Evolutionary conservation across 1,284 basidiomycete genomes (phyloP).

Genomic region (Entoloma clypeatum): DNA sequence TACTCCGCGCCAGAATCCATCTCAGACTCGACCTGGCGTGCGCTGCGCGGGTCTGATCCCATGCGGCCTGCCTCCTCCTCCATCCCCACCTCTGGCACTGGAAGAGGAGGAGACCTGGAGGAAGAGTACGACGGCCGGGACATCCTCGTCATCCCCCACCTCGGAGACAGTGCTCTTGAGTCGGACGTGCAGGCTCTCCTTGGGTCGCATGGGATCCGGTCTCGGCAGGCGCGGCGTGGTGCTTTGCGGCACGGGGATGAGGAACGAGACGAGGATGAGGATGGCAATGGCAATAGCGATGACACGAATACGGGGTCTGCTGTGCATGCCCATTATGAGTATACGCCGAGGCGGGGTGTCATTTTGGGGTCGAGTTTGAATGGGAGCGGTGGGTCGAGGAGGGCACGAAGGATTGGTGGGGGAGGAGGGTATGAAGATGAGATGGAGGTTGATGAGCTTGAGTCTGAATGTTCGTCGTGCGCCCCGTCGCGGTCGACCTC

Average conservation of each 20-base stretch:
- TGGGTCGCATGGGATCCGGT: conserved; percentile 41
- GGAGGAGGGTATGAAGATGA: conserved; percentile 18
- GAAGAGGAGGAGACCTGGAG: conserved; percentile 27
- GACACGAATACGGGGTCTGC: conserved; percentile 32
- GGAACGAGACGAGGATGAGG: conserved; percentile 20
- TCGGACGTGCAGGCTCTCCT: conserved; percentile 56
- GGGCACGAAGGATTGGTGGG: conserved; percentile 11
- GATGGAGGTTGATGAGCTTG: conserved; percentile 27
- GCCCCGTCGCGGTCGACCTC: conserved; percentile 26
- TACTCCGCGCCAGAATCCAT: conserved; percentile 37
- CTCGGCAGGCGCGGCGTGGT: conserved; percentile 20
- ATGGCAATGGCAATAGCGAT: conserved; percentile 25
- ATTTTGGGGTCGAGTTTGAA: conserved; percentile 10
- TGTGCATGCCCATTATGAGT: conserved; percentile 30
- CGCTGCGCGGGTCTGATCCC: conserved; percentile 23
- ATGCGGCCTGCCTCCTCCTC: neutral
- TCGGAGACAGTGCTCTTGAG: conserved; percentile 58
- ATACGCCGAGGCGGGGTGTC: conserved; percentile 16
- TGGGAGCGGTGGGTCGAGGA: conserved; percentile 14
- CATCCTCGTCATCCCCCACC: conserved; percentile 50
- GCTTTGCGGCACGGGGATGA: conserved; percentile 3
- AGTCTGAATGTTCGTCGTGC: conserved; percentile 28
- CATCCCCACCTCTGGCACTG: too few relatives aligned
- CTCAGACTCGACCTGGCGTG: conserved; percentile 38
- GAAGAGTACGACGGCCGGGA: conserved; percentile 38